phyloP scores from a whole-genome alignment of 805 yeast genomes.

The Teunomyces tritomae region DNA sequence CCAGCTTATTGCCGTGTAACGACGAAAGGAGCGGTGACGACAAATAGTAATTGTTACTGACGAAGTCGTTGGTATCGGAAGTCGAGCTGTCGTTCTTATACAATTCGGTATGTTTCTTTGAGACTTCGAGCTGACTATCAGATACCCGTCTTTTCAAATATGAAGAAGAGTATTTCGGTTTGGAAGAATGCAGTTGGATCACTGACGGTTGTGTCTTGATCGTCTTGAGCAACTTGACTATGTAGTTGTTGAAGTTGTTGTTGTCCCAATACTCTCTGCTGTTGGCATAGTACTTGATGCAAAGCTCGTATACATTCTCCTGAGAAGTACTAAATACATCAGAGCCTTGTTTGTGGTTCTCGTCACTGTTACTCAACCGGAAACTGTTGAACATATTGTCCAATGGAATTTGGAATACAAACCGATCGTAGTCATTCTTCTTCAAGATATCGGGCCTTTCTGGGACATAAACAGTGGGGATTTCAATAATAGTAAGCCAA shows the following conservation, averaged over 20 bases:
- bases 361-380: conserved; percentile 9
- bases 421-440: conserved; percentile 62
- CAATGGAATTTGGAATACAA: conserved; percentile 60
- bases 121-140: conserved; percentile 19
- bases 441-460: conserved; percentile 52
- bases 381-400: conserved; percentile 38
- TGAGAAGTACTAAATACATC: conserved; percentile 9
- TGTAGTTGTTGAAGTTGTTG: conserved; percentile 59
- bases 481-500: conserved; percentile 75
- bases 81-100: conserved; percentile 10
- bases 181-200: conserved; percentile 18
- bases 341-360: conserved; percentile 2
- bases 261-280: conserved; percentile 75
- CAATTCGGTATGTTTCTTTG: conserved; percentile 6
- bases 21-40: conserved; percentile 36
- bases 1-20: conserved; percentile 4
- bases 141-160: conserved; percentile 33
- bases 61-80: conserved; percentile 26
- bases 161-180: conserved; percentile 40
- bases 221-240: conserved; percentile 40
- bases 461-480: conserved; percentile 58
- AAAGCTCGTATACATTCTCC: conserved; percentile 40
- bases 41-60: conserved; percentile 32
- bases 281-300: conserved; percentile 53
- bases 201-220: conserved; percentile 5